These are phyloP conservation scores for Fusarium subtropicale DNA, from an alignment of 2,329 filamentous ascomycete species.

Conservation along the genomic window DNA sequence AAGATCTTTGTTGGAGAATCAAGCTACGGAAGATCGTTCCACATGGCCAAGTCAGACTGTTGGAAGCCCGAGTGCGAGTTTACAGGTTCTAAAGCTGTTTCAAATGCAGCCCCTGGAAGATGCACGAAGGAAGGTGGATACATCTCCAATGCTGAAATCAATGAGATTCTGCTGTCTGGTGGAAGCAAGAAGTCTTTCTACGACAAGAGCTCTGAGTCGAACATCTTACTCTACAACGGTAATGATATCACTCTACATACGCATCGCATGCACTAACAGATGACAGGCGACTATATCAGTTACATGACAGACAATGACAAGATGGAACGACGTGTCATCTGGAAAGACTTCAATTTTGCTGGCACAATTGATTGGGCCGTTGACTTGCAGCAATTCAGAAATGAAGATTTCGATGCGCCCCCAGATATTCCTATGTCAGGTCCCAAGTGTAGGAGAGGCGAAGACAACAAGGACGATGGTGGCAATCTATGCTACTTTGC, in stretches of 20 bases:
- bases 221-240: not conserved
- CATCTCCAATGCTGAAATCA: constrained; percentile 12
- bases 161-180: not conserved
- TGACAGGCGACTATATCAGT: constrained; percentile 2
- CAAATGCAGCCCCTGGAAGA: not conserved
- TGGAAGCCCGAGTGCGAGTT: constrained; percentile 8
- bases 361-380: constrained; percentile 6
- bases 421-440: not conserved
- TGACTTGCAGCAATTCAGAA: not conserved
- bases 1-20: constrained; percentile 29
- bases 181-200: not conserved
- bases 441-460: too few relatives aligned
- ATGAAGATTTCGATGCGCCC: not conserved
- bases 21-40: constrained; percentile 47
- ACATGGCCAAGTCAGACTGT: constrained; percentile 44
- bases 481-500: not conserved
- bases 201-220: not conserved
- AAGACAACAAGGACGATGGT: not conserved
- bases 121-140: constrained; percentile 18
- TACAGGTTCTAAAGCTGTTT: constrained; percentile 7
- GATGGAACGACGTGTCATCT: not conserved
- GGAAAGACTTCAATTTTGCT: constrained; percentile 3
- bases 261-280: too few relatives aligned
- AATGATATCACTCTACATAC: not conserved
- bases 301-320: not conserved